These are phyloP conservation scores for Nicotiana knightiana DNA, from an alignment of 257 asterid species.

Conservation along the genomic window DNA sequence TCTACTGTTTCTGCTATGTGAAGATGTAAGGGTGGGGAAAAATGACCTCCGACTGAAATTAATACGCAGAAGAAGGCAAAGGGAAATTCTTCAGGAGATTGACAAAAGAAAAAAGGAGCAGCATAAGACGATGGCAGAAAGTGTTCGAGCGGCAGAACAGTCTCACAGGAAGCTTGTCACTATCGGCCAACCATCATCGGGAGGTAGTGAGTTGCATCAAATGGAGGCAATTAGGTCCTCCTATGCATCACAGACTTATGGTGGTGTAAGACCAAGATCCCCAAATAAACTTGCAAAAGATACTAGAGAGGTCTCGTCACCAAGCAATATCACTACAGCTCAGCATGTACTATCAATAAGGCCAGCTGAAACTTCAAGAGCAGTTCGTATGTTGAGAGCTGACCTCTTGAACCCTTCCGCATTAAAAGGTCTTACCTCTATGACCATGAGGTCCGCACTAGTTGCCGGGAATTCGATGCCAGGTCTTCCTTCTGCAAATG, in stretches of 20 bases:
- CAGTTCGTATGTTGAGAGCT: constrained; percentile 10
- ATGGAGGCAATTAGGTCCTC: constrained; percentile 30
- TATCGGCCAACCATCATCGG: constrained; percentile 16
- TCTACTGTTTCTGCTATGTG: constrained; percentile 12
- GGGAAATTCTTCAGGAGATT: constrained; percentile 27
- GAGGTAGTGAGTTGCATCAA: constrained; percentile 14
- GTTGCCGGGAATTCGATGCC: constrained; percentile 24
- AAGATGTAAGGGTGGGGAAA: constrained; percentile 30
- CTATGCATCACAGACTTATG: constrained; percentile 31
- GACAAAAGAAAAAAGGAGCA: constrained; percentile 31
- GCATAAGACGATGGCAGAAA: constrained; percentile 31
- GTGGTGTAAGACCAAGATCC: constrained; percentile 26
- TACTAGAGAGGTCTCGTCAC: constrained; percentile 25
- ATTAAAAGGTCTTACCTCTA: constrained; percentile 28
- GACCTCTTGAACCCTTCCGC: constrained; percentile 22
- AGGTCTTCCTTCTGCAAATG: constrained; percentile 30
- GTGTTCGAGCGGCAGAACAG: constrained; percentile 28
- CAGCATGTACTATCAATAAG: constrained; percentile 21
- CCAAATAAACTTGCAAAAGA: constrained; percentile 15
- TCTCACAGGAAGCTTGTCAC: constrained; percentile 21
- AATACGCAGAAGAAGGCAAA: constrained; percentile 42
- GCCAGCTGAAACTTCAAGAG: constrained; percentile 24
- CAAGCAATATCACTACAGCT: constrained; percentile 30
- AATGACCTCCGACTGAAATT: constrained; percentile 58
- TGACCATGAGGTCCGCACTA: constrained; percentile 18